A percentile compares a stretch with the other conserved stretches of the same genome.
These are phyloP conservation scores for Suillus occidentalis DNA, from an alignment of 768 basidiomycete species.

Conservation along the genomic window DNA sequence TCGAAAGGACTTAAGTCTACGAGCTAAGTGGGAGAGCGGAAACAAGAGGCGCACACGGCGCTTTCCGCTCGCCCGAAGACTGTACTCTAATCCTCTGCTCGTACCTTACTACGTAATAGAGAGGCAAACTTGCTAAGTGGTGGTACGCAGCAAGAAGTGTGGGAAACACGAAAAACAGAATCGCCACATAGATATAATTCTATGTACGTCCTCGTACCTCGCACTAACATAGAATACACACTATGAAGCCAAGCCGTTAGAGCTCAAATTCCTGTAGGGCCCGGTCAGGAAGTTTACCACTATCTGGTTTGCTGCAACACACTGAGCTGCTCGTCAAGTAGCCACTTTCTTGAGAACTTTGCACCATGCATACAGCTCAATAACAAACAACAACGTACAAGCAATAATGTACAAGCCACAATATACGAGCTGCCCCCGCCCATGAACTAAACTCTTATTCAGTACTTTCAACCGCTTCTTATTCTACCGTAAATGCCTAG, in stretches of 20 bases:
- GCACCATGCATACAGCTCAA: background rate
- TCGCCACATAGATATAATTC: too few relatives aligned
- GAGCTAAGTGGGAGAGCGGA: too few relatives aligned
- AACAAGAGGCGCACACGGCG: too few relatives aligned
- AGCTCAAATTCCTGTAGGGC: background rate
- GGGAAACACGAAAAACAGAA: too few relatives aligned
- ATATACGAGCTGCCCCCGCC: background rate
- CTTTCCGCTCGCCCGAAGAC: too few relatives aligned
- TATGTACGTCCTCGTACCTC: too few relatives aligned
- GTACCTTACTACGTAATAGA: too few relatives aligned
- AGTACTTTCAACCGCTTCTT: background rate
- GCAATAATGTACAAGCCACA: background rate
- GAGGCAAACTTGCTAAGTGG: too few relatives aligned
- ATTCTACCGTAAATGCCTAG: background rate
- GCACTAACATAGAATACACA: too few relatives aligned
- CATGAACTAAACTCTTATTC: background rate
- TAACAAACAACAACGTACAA: background rate
- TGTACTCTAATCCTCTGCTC: too few relatives aligned
- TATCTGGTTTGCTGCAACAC: background rate
- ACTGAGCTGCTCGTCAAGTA: background rate
- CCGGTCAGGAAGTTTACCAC: background rate
- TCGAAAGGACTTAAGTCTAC: too few relatives aligned
- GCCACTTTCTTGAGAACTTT: background rate
- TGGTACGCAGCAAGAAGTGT: too few relatives aligned
- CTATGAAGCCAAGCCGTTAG: background rate